A percentile compares a stretch with the other conserved stretches of the same genome.
Conservation (phyloP, 768 basidiomycete genomes). For the Mycena capillaripes region DNA sequence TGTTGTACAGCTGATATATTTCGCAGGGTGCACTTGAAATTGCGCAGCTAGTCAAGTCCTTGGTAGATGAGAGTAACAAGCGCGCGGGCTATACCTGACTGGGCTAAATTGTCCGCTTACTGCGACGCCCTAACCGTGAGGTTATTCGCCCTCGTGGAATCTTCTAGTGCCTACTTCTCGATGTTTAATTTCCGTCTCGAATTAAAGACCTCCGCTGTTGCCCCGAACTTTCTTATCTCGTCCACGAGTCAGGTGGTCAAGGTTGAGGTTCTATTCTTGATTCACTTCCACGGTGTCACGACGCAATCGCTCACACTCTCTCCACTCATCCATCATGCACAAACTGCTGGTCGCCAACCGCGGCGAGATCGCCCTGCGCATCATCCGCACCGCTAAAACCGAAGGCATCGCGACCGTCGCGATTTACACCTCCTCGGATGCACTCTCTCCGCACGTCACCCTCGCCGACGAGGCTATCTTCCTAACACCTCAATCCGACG, state of each 20-base stretch:
- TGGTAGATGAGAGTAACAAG: constrained; percentile 69
- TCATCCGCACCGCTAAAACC: constrained; percentile 67
- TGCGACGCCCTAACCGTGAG: too few relatives aligned
- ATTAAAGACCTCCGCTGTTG: too few relatives aligned
- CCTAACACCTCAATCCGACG: neutral
- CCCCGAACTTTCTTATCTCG: neutral
- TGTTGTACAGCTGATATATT: too few relatives aligned
- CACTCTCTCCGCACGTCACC: constrained; percentile 69
- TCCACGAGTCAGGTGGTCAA: neutral
- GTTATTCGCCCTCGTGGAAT: too few relatives aligned
- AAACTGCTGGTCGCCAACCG: constrained; percentile 78
- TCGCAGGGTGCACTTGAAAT: constrained; percentile 66
- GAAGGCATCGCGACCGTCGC: constrained; percentile 69
- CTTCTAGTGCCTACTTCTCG: too few relatives aligned
- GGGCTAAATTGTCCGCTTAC: neutral
- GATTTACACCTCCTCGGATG: constrained; percentile 71
- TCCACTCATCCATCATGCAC: constrained; percentile 45
- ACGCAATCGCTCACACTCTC: too few relatives aligned
- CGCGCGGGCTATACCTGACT: constrained; percentile 44
- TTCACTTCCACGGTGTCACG: neutral
- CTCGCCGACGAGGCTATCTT: constrained; percentile 64
- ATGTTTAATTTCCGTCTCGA: too few relatives aligned
- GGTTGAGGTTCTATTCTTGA: neutral
- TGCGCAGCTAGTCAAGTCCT: constrained; percentile 62
- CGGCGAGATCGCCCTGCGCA: constrained; percentile 79